Conservation (phyloP, 1,139 yeast species). For the Geotrichum citri-aurantii region DNA sequence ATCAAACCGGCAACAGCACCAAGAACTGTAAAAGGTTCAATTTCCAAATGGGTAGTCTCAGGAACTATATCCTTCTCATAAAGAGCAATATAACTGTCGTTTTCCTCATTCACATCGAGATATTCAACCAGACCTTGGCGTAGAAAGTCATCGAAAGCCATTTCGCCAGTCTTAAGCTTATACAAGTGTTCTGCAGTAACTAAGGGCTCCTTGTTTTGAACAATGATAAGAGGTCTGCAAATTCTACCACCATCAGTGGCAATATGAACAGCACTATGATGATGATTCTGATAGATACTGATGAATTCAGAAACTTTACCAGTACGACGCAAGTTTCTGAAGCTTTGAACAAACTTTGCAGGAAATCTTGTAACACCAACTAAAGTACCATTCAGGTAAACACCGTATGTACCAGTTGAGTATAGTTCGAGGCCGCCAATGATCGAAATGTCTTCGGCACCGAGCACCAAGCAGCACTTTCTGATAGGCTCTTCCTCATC, state of each 20-base stretch:
- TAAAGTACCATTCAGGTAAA: slow-evolving; percentile 88
- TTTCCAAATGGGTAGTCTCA: slow-evolving; percentile 81
- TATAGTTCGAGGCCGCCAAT: slow-evolving; percentile 83
- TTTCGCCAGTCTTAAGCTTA: slow-evolving; percentile 55
- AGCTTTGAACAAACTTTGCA: slow-evolving; percentile 65
- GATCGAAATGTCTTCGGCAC: slow-evolving; percentile 80
- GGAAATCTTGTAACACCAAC: slow-evolving; percentile 89
- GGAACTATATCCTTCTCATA: slow-evolving; percentile 61
- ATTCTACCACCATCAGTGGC: slow-evolving; percentile 99
- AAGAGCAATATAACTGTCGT: slow-evolving; percentile 87
- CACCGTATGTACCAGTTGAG: slow-evolving; percentile 70
- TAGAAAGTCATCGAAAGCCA: slow-evolving; percentile 87
- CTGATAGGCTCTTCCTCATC: slow-evolving; percentile 90
- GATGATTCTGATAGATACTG: slow-evolving; percentile 82
- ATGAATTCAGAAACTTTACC: slow-evolving; percentile 88
- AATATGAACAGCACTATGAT: slow-evolving; percentile 88
- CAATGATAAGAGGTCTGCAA: slow-evolving; percentile 92
- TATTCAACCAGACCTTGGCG: slow-evolving; percentile 86
- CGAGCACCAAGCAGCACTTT: slow-evolving; percentile 69
- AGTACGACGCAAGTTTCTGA: slow-evolving; percentile 73
- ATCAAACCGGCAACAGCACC: slow-evolving; percentile 99
- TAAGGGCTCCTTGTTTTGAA: slow-evolving; percentile 60
- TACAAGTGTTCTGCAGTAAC: slow-evolving; percentile 66
- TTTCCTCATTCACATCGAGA: slow-evolving; percentile 95
- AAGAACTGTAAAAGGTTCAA: slow-evolving; percentile 90